phyloP scores from a whole-genome alignment of 2,329 filamentous ascomycete species.

The Phialocephala subalpina region DNA sequence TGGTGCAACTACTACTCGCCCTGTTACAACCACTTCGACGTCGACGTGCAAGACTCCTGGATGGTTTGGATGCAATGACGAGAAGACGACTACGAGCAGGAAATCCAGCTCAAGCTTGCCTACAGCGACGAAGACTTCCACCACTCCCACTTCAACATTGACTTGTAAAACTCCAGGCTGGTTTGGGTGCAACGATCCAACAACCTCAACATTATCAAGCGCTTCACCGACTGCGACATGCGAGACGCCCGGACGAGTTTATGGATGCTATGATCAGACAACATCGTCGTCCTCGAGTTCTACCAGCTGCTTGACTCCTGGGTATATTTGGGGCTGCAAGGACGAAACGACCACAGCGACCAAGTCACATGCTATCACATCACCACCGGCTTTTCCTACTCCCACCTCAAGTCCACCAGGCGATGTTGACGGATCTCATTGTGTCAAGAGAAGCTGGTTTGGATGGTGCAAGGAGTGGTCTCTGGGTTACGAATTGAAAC shows the following conservation, averaged over 20 bases:
- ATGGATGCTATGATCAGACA: slow-evolving; percentile 57
- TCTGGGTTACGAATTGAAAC: slow-evolving; percentile 22
- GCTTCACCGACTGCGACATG: slow-evolving; percentile 50
- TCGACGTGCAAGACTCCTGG: slow-evolving; percentile 53
- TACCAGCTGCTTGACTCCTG: slow-evolving; percentile 36
- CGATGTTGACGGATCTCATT: slow-evolving; percentile 28
- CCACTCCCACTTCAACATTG: slow-evolving; percentile 29
- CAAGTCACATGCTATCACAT: slow-evolving; percentile 46
- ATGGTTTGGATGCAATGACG: slow-evolving; percentile 59
- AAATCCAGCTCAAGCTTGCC: slow-evolving; percentile 41
- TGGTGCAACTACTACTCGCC: slow-evolving; percentile 34
- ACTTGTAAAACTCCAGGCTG: slow-evolving; percentile 52
- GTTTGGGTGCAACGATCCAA: slow-evolving; percentile 58
- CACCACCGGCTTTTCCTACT: slow-evolving; percentile 38
- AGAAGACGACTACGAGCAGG: slow-evolving; percentile 51
- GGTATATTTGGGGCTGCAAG: slow-evolving; percentile 66
- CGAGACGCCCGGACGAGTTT: slow-evolving; percentile 63
- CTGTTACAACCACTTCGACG: slow-evolving; percentile 45
- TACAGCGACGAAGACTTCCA: slow-evolving; percentile 35
- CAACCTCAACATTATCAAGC: slow-evolving; percentile 47
- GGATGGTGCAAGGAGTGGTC: slow-evolving; percentile 41
- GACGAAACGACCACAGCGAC: slow-evolving; percentile 48
- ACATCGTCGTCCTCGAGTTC: background rate
- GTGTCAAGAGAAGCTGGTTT: slow-evolving; percentile 37
- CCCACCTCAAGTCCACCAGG: slow-evolving; percentile 27